Evolutionary conservation across 352 stramenopile genomes (phyloP).

Genomic region (Phytophthora foliorum): DNA sequence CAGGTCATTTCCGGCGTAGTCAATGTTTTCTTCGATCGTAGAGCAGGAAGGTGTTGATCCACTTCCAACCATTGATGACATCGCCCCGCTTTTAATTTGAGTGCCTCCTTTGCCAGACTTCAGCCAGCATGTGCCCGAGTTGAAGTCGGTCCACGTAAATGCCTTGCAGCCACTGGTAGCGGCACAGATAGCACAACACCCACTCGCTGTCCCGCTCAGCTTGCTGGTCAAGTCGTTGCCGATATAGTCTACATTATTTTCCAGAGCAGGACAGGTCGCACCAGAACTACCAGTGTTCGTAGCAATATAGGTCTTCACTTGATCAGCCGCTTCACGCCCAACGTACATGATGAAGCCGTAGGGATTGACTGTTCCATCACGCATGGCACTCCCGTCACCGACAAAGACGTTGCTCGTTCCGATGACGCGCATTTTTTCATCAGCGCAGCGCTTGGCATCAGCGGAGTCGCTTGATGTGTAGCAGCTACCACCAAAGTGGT

Average conservation of each 20-base stretch:
- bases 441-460: slow-evolving; percentile 62
- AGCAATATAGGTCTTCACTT: slow-evolving; percentile 46
- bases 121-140: slow-evolving; percentile 65
- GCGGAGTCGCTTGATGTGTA: slow-evolving; percentile 55
- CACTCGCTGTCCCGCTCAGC: slow-evolving; percentile 35
- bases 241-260: slow-evolving; percentile 56
- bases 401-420: slow-evolving; percentile 78
- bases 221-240: slow-evolving; percentile 53
- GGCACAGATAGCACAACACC: slow-evolving; percentile 49
- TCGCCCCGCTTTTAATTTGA: slow-evolving; percentile 12
- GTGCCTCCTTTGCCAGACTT: slow-evolving; percentile 49
- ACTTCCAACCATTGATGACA: slow-evolving; percentile 28
- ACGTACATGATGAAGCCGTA: slow-evolving; percentile 84
- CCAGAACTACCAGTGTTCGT: slow-evolving; percentile 13
- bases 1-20: slow-evolving; percentile 46
- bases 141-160: slow-evolving; percentile 63
- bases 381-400: slow-evolving; percentile 60
- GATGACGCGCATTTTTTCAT: slow-evolving; percentile 62
- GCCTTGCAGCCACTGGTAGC: slow-evolving; percentile 39
- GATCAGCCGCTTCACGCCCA: slow-evolving; percentile 52
- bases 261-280: slow-evolving; percentile 32
- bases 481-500: slow-evolving; percentile 80
- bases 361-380: slow-evolving; percentile 66
- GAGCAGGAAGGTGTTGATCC: slow-evolving; percentile 29
- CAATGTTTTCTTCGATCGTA: slow-evolving; percentile 39